Percentiles rank a stretch among this genome's conserved stretches.
Conservation (phyloP, 352 stramenopile genomes). For the Pythium phragmitis region DNA sequence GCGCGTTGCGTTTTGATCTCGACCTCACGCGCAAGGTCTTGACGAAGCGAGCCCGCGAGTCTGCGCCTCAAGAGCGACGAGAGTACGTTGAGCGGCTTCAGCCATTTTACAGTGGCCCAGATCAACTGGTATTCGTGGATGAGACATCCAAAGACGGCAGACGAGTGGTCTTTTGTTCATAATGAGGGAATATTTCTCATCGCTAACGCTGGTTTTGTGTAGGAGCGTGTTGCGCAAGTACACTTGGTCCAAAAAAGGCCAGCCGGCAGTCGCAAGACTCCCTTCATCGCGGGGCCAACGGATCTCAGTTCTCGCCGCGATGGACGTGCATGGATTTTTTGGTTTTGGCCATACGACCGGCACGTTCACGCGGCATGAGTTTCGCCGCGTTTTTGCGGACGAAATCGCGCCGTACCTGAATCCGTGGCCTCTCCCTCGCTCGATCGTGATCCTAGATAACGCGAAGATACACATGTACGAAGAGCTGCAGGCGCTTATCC, state of each 20-base stretch:
- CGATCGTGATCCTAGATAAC: conserved; percentile 40
- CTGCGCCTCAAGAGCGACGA: too few species aligned
- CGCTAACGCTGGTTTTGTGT: too few species aligned
- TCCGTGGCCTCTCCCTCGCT: conserved; percentile 28
- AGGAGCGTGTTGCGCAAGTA: conserved; percentile 19
- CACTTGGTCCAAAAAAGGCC: conserved; percentile 18
- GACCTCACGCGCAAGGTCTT: conserved; percentile 23
- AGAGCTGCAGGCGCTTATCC: too few species aligned
- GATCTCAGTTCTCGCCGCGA: not conserved
- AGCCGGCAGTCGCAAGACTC: conserved; percentile 7
- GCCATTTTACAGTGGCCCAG: too few species aligned
- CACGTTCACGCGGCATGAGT: conserved; percentile 24
- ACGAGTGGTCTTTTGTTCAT: too few species aligned
- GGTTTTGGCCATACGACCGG: conserved; percentile 20
- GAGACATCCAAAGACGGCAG: conserved; percentile 26
- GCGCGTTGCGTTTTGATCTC: conserved; percentile 22
- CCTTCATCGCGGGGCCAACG: not conserved
- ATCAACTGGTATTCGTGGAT: too few species aligned
- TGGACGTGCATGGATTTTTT: conserved; percentile 11
- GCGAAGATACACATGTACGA: conserved; percentile 48
- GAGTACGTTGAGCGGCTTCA: too few species aligned
- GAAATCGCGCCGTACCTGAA: conserved; percentile 19
- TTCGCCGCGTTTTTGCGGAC: conserved; percentile 9
- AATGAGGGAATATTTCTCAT: too few species aligned
- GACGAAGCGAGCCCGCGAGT: conserved; percentile 20